Base-by-base conservation (phyloP, 2,329 filamentous ascomycete genomes). In the Penicillium griseofulvum region DNA sequence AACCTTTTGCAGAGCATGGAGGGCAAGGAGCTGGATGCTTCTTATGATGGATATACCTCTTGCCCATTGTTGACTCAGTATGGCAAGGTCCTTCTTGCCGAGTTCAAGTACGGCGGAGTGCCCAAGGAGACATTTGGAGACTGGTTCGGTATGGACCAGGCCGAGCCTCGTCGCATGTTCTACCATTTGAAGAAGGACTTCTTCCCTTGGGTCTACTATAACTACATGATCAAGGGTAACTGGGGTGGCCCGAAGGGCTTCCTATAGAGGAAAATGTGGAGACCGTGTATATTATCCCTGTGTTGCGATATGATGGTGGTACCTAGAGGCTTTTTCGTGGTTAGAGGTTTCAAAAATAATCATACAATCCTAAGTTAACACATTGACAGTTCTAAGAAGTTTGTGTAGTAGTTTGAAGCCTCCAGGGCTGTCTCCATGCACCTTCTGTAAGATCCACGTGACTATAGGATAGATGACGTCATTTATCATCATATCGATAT, bases 171-270 rank as follows among this genome's bases (percentile, higher is more conserved):
- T 4, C 77, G 79, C 4, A 73, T 79, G 0, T 87, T 87, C 65
- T 87, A 84, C 60, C 74, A 86, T 62, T 61, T 87, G 42, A 87
- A 87, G 76, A 87, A 84, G 72, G 80, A 86, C 64, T 87, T 87
- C 63, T 87, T 87, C 71, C 84, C 84, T 0, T 87, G 84, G 84
- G 84, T 87, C 3, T 87, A 87, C 70, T 79, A 77, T 50, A 79
- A 81, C 36, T 78, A 76, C 36, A 81, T 85, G 78, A 78, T 87
- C 7, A 86, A 83, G 71, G 84, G 84, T 6, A 82, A 76, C 8
- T 87, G 84, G 84, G 83, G 75, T 22, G 84, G 84, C 6, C 82
- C 83, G 0, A 83, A 81, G 66, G 83, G 83, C 0, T 84, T 72
- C 73, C 57, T 61, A 9, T 54, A 28, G 31, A 48, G 11, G 16